Percentiles rank a stretch among this genome's conserved stretches.
Evolutionary conservation across 495 filamentous ascomycete species (phyloP).

Genomic region (Aspergillus incahuasiensis): DNA sequence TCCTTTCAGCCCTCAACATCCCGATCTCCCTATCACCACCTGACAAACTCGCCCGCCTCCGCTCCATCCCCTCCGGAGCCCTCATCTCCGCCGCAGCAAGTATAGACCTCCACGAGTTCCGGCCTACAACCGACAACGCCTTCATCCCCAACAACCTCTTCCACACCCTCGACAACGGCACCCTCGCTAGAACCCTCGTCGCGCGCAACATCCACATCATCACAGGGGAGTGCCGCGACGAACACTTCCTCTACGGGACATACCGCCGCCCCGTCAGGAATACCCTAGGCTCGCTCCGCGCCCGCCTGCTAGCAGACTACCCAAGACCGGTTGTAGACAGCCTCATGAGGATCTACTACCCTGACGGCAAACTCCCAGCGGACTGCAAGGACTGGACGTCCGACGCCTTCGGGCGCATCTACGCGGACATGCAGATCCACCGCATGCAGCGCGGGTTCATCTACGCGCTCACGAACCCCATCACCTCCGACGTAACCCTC

Average conservation of each 20-base stretch:
- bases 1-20: slow-evolving; percentile 45
- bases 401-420: slow-evolving; percentile 52
- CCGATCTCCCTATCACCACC: slow-evolving; percentile 30
- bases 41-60: slow-evolving; percentile 46
- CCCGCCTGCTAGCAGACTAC: slow-evolving; percentile 51
- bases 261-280: slow-evolving; percentile 38
- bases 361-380: slow-evolving; percentile 23
- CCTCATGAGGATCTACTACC: slow-evolving; percentile 43
- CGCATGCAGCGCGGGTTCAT: slow-evolving; percentile 40
- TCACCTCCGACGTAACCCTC: neutral
- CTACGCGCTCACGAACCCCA: slow-evolving; percentile 24
- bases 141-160: slow-evolving; percentile 48
- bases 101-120: slow-evolving; percentile 48
- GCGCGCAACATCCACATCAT: slow-evolving; percentile 45
- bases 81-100: slow-evolving; percentile 38
- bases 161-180: slow-evolving; percentile 42
- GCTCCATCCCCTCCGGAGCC: slow-evolving; percentile 24
- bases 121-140: slow-evolving; percentile 44
- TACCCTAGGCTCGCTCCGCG: slow-evolving; percentile 33
- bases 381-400: slow-evolving; percentile 28
- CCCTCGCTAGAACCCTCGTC: slow-evolving; percentile 39
- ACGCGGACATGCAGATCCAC: slow-evolving; percentile 55
- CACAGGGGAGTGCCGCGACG: slow-evolving; percentile 52
- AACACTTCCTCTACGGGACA: slow-evolving; percentile 47
- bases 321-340: slow-evolving; percentile 37